Conservation (phyloP, 148 eudicot species). For the Cornus controversa region DNA sequence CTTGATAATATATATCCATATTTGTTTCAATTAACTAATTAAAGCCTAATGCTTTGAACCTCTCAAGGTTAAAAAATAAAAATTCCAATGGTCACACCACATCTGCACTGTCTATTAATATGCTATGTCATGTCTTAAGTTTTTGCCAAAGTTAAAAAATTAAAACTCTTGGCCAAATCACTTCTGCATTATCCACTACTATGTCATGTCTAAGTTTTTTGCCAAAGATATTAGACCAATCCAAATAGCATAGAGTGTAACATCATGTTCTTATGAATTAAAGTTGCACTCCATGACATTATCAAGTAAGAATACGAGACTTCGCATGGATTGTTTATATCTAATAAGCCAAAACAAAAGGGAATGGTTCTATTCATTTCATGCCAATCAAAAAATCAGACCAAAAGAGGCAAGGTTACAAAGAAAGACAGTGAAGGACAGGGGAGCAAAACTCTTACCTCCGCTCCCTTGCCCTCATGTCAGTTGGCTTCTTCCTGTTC, state of each 20-base stretch:
- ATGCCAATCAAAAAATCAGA: not conserved
- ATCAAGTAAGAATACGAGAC: not conserved
- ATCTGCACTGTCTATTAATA: not conserved
- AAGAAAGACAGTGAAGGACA: not conserved
- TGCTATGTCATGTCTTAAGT: not conserved
- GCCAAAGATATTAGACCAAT: not conserved
- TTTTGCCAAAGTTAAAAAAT: not conserved
- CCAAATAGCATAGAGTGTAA: too few species aligned
- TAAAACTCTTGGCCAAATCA: not conserved
- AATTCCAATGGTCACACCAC: not conserved
- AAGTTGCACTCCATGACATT: not conserved
- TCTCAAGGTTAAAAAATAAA: not conserved
- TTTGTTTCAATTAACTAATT: too few species aligned
- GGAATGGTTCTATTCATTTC: not conserved
- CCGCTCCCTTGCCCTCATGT: slow-evolving; percentile 73
- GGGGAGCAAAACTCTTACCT: slow-evolving; percentile 26
- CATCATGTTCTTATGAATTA: not conserved
- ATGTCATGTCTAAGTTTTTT: not conserved
- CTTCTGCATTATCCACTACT: not conserved
- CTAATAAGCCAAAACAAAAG: not conserved
- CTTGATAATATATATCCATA: too few species aligned
- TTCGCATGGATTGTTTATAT: not conserved
- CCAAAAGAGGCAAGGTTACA: not conserved
- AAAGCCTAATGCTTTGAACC: not conserved
- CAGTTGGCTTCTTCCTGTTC: slow-evolving; percentile 85